Evolutionary conservation across 441 rosid species (phyloP).

Genomic region (Arabidopsis lyrata): DNA sequence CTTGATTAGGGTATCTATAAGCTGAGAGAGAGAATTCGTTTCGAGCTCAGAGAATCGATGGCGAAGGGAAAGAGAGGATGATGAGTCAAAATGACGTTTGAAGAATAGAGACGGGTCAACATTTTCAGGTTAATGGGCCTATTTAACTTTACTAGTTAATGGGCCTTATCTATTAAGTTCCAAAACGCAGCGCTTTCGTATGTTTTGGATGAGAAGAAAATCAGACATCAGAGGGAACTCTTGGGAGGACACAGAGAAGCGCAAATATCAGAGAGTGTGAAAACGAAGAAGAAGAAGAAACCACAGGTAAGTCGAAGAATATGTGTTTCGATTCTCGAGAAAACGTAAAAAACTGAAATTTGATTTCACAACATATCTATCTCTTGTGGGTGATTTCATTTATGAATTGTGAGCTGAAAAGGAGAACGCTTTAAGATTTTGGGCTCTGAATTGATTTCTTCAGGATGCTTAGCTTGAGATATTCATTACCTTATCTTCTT

Average conservation of each 20-base stretch:
- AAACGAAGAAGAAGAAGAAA: slow-evolving; percentile 9
- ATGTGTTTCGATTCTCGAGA: slow-evolving; percentile 14
- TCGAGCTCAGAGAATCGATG: too few species aligned
- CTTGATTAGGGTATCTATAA: slow-evolving; percentile 2
- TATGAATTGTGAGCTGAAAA: slow-evolving; percentile 3
- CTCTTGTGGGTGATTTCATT: slow-evolving; percentile 11
- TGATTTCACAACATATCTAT: neutral
- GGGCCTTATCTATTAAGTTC: neutral
- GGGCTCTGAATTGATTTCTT: slow-evolving; percentile 2
- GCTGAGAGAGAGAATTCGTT: neutral
- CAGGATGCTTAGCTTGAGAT: slow-evolving; percentile 73
- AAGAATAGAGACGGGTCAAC: slow-evolving; percentile 32
- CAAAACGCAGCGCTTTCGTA: slow-evolving; percentile 24
- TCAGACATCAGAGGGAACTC: neutral
- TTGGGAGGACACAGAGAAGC: slow-evolving; percentile 18
- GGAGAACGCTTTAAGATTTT: slow-evolving; percentile 3
- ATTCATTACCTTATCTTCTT: slow-evolving; percentile 55
- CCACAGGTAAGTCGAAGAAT: slow-evolving; percentile 12
- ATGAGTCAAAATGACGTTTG: neutral
- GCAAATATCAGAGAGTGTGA: neutral
- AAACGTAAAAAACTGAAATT: neutral
- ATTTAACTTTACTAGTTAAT: neutral
- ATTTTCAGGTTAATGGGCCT: slow-evolving; percentile 22
- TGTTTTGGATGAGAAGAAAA: slow-evolving; percentile 26
- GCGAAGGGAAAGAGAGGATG: neutral